These are phyloP conservation scores for Leccinum boreale DNA, from an alignment of 768 basidiomycete genomes.

Conservation along the genomic window DNA sequence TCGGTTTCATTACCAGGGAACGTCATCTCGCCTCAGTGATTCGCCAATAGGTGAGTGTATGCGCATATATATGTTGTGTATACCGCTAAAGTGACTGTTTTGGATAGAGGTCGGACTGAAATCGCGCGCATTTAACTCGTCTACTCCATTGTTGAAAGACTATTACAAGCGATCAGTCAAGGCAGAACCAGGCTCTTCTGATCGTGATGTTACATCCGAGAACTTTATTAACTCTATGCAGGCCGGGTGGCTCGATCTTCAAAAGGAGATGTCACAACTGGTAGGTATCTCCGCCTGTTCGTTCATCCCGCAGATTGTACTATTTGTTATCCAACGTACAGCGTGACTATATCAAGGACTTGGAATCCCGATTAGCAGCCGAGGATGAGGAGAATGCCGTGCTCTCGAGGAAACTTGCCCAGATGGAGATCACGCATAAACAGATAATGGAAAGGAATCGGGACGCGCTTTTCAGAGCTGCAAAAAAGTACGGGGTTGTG, in stretches of 20 bases:
- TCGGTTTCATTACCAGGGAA: conserved; percentile 3
- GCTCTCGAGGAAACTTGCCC: conserved; percentile 15
- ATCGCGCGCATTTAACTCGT: conserved; percentile 1
- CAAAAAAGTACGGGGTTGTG: conserved; percentile 17
- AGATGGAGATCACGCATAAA: conserved; percentile 12
- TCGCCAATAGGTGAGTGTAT: conserved; percentile 25
- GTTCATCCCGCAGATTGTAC: neutral
- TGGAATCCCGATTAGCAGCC: conserved; percentile 18
- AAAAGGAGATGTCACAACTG: conserved; percentile 10
- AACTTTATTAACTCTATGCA: conserved; percentile 5
- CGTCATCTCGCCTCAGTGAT: conserved; percentile 4
- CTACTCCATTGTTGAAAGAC: conserved; percentile 6
- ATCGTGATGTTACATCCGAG: neutral
- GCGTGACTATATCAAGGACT: conserved; percentile 17
- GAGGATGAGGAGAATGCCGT: conserved; percentile 13
- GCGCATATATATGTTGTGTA: neutral
- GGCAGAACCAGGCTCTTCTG: conserved; percentile 1
- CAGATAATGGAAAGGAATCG: conserved; percentile 11
- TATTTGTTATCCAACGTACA: conserved; percentile 1
- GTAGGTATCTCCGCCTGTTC: conserved; percentile 2
- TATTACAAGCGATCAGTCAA: conserved; percentile 3
- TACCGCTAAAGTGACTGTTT: neutral
- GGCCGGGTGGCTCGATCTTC: neutral
- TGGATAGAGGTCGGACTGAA: conserved; percentile 8
- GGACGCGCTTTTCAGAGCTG: conserved; percentile 17